Evolutionary conservation across 2,329 filamentous ascomycete genomes (phyloP).

Genomic region (Penicillium fuscoglaucum): DNA sequence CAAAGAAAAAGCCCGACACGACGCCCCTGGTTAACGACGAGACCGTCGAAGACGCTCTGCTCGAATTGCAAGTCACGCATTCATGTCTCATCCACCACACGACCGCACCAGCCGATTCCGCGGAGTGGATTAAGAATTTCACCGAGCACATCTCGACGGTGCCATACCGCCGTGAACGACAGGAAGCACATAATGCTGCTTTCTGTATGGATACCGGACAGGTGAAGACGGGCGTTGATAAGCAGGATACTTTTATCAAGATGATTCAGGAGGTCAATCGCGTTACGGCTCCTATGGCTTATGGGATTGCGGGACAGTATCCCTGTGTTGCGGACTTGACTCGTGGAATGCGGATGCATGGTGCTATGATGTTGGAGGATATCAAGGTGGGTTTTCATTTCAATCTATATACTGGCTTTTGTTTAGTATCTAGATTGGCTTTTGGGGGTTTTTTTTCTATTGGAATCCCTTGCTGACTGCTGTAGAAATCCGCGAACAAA

Average conservation of each 20-base stretch:
- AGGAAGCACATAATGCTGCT: slow-evolving; percentile 51
- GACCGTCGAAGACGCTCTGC: slow-evolving; percentile 67
- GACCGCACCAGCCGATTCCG: slow-evolving; percentile 59
- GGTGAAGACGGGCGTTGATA: slow-evolving; percentile 67
- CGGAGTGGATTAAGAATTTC: slow-evolving; percentile 70
- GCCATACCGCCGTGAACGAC: slow-evolving; percentile 61
- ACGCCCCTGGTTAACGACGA: slow-evolving; percentile 64
- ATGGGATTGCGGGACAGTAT: slow-evolving; percentile 66
- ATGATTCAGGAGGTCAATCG: slow-evolving; percentile 76
- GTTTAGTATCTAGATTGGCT: neutral
- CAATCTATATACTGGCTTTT: neutral
- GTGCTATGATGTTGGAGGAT: slow-evolving; percentile 62
- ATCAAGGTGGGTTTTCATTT: slow-evolving; percentile 45
- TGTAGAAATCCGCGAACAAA: slow-evolving; percentile 50
- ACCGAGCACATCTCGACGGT: slow-evolving; percentile 77
- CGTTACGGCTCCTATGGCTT: slow-evolving; percentile 70
- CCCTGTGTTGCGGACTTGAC: slow-evolving; percentile 60
- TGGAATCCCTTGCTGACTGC: neutral
- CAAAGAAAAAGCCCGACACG: slow-evolving; percentile 43
- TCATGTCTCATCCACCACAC: slow-evolving; percentile 70
- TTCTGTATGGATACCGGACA: slow-evolving; percentile 82
- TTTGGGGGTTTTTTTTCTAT: neutral
- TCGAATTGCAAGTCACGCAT: slow-evolving; percentile 69
- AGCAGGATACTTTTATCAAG: slow-evolving; percentile 66
- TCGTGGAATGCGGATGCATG: slow-evolving; percentile 57